Base-by-base conservation (phyloP, 2,329 filamentous ascomycete genomes). In the Sarocladium oryzae region DNA sequence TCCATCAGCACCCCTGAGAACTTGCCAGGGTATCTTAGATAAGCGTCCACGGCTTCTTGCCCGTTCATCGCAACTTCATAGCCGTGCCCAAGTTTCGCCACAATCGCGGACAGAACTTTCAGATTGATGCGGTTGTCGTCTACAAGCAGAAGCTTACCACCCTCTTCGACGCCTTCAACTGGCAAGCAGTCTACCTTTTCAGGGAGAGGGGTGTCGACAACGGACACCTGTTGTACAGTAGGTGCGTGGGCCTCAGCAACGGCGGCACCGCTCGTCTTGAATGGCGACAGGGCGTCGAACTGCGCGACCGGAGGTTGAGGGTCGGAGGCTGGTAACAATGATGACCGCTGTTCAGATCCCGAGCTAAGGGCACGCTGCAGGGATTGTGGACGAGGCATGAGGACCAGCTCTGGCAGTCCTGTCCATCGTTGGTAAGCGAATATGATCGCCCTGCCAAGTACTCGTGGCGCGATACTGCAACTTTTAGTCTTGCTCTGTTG, bases 121-220 rank as follows among this genome's bases (percentile, higher is more conserved):
- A 70, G 52, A 37, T 73, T 73, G 52, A 73, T 70, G 2, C 56
- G 53, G 49, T 72, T 72, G 50, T 72, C 70, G 21, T 73, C 69
- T 0, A 72, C 70, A 0, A 73, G 60, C 1, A 74, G 59, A 5
- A 69, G 3, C 65, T 55, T 5, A 61, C 55, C 4, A 13, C 24
- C 41, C 2, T 3, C 15, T 5, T 45, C 28, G 6, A 32, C 9
- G 40, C 21, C 30, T 21, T 11, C 18, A 7, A 24, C n/a, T 30
- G 24, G 35, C 11, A 18, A 37, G 6, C 7, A 13, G 28, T 32
- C 8, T 13, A 9, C 35, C n/a, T 37, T 18, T 8, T 8, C 35
- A 11, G 35, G 7, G 16, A n/a, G 16, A 6, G 35, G 35, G 9
- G 9, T 24, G 37, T 7, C 37, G 8, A 7, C 8, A 8, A 16